A percentile compares a stretch with the other conserved stretches of the same genome.
Evolutionary conservation across 2,329 filamentous ascomycete species (phyloP).

Genomic region (Pleurostoma richardsiae): DNA sequence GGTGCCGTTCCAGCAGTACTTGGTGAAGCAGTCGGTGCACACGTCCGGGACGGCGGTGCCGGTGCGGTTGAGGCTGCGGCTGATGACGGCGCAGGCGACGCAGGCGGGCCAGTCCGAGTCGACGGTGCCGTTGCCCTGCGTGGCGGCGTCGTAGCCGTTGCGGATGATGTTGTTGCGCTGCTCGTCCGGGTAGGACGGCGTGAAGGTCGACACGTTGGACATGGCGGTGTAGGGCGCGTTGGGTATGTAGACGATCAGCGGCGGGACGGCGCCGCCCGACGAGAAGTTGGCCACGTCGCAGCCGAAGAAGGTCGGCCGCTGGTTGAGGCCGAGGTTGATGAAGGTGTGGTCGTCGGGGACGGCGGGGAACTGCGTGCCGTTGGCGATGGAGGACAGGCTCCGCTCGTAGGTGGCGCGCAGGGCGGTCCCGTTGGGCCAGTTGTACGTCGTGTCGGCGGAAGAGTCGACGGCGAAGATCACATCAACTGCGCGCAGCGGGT

Average conservation of each 20-base stretch:
- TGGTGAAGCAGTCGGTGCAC: conserved; percentile 70
- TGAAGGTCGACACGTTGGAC: conserved; percentile 78
- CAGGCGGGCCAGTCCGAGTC: conserved; percentile 76
- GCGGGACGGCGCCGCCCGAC: conserved; percentile 12
- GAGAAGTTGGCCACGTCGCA: conserved; percentile 37
- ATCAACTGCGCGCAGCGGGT: conserved; percentile 47
- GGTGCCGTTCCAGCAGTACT: conserved; percentile 94
- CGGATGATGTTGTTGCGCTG: conserved; percentile 75
- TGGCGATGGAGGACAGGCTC: conserved; percentile 38
- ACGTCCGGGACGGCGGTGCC: conserved; percentile 61
- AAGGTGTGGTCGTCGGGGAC: conserved; percentile 53
- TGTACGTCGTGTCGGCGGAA: conserved; percentile 51
- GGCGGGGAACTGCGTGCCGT: conserved; percentile 52
- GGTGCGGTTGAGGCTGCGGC: conserved; percentile 69
- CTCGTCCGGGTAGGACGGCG: conserved; percentile 54
- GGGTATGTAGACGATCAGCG: conserved; percentile 62
- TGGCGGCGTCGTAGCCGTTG: conserved; percentile 82
- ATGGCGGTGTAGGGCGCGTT: conserved; percentile 73
- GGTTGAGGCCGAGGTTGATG: conserved; percentile 52
- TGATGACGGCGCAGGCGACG: conserved; percentile 81
- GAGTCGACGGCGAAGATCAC: conserved; percentile 63
- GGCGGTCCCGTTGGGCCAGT: conserved; percentile 58
- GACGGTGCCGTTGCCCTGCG: conserved; percentile 73
- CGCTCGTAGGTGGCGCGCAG: conserved; percentile 53
- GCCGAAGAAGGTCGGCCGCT: conserved; percentile 58